Percentiles rank a stretch among this genome's conserved stretches.
These are phyloP conservation scores for Inosperma sp. DNA, from an alignment of 768 basidiomycete genomes.

Conservation along the genomic window DNA sequence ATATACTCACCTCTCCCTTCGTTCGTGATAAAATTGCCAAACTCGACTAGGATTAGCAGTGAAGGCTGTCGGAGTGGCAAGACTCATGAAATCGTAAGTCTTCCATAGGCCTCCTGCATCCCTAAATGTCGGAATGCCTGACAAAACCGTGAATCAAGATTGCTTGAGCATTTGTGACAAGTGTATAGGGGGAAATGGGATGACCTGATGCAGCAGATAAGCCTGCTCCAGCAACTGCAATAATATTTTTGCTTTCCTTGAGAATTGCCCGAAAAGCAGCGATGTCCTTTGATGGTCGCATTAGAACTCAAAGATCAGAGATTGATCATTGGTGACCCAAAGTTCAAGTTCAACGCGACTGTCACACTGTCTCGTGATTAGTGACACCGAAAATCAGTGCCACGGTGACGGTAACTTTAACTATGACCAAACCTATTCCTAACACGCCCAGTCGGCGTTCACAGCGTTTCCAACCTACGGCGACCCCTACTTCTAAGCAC, in stretches of 20 bases:
- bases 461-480: constrained; percentile 23
- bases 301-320: no score
- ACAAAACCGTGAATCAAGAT: neutral
- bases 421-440: constrained; percentile 11
- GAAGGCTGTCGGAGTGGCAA: constrained; percentile 55
- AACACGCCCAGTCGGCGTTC: constrained; percentile 25
- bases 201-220: constrained; percentile 61
- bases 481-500: constrained; percentile 20
- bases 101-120: constrained; percentile 50
- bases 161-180: constrained; percentile 3
- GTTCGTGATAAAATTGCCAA: constrained; percentile 65
- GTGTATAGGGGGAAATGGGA: neutral
- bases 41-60: constrained; percentile 42
- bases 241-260: constrained; percentile 30
- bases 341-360: no score
- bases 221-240: constrained; percentile 50
- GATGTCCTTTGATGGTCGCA: no score
- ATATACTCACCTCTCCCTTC: constrained; percentile 44
- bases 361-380: no score
- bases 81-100: constrained; percentile 43
- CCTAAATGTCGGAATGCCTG: constrained; percentile 48
- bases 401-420: no score
- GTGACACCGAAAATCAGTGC: no score
- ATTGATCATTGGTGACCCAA: no score
- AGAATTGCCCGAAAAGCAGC: constrained; percentile 29